A percentile compares a stretch with the other conserved stretches of the same genome.
phyloP scores from a whole-genome alignment of 129 eudicot genomes.

The Logfia minima region DNA sequence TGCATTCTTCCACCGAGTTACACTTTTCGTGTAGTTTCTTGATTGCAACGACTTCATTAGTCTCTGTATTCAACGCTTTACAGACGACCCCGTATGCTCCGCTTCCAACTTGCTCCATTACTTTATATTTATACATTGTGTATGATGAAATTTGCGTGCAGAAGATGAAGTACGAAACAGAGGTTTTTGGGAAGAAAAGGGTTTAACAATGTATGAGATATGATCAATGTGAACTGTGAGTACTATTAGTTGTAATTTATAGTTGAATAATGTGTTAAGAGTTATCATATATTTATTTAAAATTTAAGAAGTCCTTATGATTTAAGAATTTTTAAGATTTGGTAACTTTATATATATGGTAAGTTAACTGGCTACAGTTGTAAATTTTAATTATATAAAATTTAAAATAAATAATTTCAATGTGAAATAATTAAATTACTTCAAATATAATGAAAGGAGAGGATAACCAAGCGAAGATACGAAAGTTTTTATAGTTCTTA shows the following conservation, averaged over 20 bases:
- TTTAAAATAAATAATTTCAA: no score
- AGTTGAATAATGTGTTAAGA: neutral
- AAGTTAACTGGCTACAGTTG: no score
- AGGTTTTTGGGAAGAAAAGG: neutral
- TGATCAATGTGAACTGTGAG: neutral
- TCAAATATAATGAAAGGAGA: no score
- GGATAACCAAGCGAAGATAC: no score
- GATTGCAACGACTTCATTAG: constrained; percentile 20
- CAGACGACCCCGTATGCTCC: constrained; percentile 19
- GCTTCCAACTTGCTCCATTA: constrained; percentile 1
- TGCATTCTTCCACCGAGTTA: neutral
- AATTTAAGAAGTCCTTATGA: no score
- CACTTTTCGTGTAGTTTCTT: neutral
- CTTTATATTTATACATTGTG: neutral
- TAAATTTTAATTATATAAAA: no score
- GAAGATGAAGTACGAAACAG: neutral
- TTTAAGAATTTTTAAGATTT: no score
- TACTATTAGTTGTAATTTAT: neutral
- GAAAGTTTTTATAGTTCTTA: no score
- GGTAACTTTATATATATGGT: no score
- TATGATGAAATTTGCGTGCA: neutral
- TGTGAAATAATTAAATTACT: no score
- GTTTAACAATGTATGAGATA: neutral
- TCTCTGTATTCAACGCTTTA: neutral
- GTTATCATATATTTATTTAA: no score